Base-by-base conservation (phyloP, 2,329 filamentous ascomycete species). In the Diplodia scrobiculata region DNA sequence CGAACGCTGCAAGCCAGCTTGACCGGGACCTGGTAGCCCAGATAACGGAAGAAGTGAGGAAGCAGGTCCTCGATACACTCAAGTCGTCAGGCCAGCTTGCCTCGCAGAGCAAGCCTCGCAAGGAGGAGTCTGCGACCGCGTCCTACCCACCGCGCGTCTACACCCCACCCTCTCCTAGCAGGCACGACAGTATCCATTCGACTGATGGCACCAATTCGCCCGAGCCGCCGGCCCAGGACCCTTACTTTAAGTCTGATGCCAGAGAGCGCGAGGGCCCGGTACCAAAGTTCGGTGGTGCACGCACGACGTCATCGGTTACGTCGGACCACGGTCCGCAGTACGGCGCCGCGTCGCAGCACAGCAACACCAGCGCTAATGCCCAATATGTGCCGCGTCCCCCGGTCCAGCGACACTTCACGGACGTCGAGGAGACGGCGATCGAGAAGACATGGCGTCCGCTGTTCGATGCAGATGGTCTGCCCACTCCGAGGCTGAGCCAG, bases 391-490 rank as follows among this genome's bases (percentile, higher is more conserved):
- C 38, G 21, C 54, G 65, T 19, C 55, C 65, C 21, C 45, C 25
- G 14, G 45, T 47, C 21, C 11, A 41, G 73, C 74, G 59, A 75
- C 76, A 63, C 70, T 70, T 72, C 17, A 74, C 73, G 29, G 76
- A 77, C 34, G 63, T 63, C 11, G 75, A 77, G 47, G 76, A 74
- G 41, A 76, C 75, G n/a, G 75, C 76, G 14, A 76, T 78, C 50
- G 90, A 93, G 74, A 86, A 84, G 73, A 88, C 88, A 73, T 96
- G 92, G 92, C 89, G 91, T 5, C 82, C 82, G 10, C 76, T 96
- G 2, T 96, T 96, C 73, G 87, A 90, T 54, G 79, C 82, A 2
- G 82, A 87, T 32, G 89, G 88, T 0, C 83, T 84, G 66, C 86
- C 90, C 0, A 93, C 91, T 0, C 77, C 82, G 55, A 83, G 91